Conservation (phyloP, 1,284 basidiomycete species). For the Leccinum pachyderme region DNA sequence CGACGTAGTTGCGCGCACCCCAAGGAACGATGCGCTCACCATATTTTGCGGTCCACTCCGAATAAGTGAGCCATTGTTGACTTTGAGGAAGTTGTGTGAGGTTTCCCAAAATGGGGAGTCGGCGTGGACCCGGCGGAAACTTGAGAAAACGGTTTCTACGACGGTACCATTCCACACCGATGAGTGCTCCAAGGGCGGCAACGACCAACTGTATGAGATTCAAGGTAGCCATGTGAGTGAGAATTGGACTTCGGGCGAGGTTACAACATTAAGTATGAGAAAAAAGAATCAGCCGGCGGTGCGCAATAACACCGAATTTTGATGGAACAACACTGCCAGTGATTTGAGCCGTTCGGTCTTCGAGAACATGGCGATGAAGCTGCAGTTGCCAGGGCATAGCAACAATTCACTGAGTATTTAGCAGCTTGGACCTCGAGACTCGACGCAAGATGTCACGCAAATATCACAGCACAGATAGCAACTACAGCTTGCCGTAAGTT, state of each 20-base stretch:
- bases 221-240: neutral
- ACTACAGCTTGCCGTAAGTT: slow-evolving; percentile 6
- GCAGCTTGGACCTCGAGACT: neutral
- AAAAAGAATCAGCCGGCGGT: no score
- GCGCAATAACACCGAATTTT: neutral
- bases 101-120: slow-evolving; percentile 4
- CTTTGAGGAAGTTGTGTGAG: slow-evolving; percentile 1
- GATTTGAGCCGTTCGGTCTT: neutral
- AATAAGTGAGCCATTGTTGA: slow-evolving; percentile 7
- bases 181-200: neutral
- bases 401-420: neutral
- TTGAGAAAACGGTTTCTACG: slow-evolving; percentile 1
- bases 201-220: neutral
- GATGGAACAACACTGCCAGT: no score
- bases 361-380: neutral
- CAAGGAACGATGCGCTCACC: neutral
- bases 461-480: slow-evolving; percentile 9
- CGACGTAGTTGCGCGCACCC: neutral
- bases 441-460: neutral
- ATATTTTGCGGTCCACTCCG: slow-evolving; percentile 4
- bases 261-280: neutral
- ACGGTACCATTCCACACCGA: slow-evolving; percentile 3
- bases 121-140: slow-evolving; percentile 7
- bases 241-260: neutral
- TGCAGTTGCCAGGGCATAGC: neutral